A percentile compares a stretch with the other conserved stretches of the same genome.
These are phyloP conservation scores for Periglandula ipomoeae DNA, from an alignment of 2,329 filamentous ascomycete genomes.

Conservation along the genomic window DNA sequence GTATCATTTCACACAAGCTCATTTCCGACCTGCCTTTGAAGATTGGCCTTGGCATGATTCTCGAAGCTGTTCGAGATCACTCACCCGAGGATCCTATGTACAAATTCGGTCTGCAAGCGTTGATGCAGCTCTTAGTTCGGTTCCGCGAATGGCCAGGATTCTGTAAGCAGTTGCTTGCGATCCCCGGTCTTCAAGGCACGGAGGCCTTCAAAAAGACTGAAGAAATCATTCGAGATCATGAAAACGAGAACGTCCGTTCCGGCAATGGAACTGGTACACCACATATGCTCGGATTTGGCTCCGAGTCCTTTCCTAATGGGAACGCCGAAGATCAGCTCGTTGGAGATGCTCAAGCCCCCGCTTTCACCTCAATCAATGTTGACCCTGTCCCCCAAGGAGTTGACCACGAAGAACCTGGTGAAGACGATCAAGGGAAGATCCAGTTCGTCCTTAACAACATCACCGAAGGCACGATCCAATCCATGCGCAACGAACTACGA, in stretches of 20 bases:
- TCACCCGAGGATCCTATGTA: slow-evolving; percentile 83
- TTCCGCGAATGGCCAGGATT: slow-evolving; percentile 94
- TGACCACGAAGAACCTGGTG: slow-evolving; percentile 71
- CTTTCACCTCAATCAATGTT: slow-evolving; percentile 71
- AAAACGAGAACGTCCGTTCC: slow-evolving; percentile 48
- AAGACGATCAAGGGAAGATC: slow-evolving; percentile 83
- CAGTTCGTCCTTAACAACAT: slow-evolving; percentile 96
- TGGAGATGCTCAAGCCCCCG: slow-evolving; percentile 53
- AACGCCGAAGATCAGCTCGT: slow-evolving; percentile 52
- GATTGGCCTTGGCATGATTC: slow-evolving; percentile 91
- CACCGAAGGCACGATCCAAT: slow-evolving; percentile 76
- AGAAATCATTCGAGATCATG: slow-evolving; percentile 63
- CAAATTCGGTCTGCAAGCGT: slow-evolving; percentile 91
- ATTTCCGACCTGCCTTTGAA: slow-evolving; percentile 85
- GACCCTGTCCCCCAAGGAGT: slow-evolving; percentile 57
- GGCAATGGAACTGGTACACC: slow-evolving; percentile 40
- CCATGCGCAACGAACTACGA: slow-evolving; percentile 74
- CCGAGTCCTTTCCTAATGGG: slow-evolving; percentile 58
- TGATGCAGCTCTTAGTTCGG: slow-evolving; percentile 77
- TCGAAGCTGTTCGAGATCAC: slow-evolving; percentile 90
- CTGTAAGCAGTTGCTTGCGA: slow-evolving; percentile 74
- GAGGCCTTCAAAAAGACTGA: slow-evolving; percentile 77
- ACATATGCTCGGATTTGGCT: slow-evolving; percentile 26
- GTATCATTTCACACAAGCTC: slow-evolving; percentile 88
- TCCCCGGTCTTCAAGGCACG: slow-evolving; percentile 73